Conservation (phyloP, 1,284 basidiomycete species). For the Cutaneotrichosporon sp. region DNA sequence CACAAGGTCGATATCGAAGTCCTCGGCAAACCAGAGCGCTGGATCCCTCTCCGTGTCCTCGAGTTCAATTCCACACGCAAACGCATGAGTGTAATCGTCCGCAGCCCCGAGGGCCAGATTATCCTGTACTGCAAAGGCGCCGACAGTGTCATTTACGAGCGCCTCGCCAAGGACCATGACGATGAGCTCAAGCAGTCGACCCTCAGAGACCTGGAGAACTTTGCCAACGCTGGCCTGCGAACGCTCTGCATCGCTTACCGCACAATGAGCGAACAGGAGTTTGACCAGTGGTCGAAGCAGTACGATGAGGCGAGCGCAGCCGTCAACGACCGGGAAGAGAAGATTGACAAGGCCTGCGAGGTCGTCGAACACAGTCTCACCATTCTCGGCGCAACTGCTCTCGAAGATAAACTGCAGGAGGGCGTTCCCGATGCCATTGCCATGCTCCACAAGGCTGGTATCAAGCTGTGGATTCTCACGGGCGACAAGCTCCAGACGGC, state of each 20-base stretch:
- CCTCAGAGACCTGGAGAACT: conserved; percentile 79
- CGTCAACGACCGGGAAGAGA: conserved; percentile 75
- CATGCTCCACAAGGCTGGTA: conserved; percentile 82
- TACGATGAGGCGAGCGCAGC: conserved; percentile 77
- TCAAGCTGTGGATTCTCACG: conserved; percentile 77
- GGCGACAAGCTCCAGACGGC: conserved; percentile 97
- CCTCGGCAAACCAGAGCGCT: conserved; percentile 78
- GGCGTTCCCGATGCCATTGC: conserved; percentile 96
- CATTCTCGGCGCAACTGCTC: conserved; percentile 87
- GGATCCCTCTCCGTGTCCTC: conserved; percentile 71
- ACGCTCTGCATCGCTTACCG: conserved; percentile 87
- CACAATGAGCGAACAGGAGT: conserved; percentile 76
- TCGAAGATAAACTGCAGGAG: conserved; percentile 95
- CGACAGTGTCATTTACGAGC: conserved; percentile 87
- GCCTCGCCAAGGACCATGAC: conserved; percentile 71
- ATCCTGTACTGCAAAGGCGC: conserved; percentile 94
- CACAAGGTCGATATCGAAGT: conserved; percentile 82
- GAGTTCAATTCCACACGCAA: conserved; percentile 94
- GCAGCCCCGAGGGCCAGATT: conserved; percentile 73
- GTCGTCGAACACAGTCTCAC: conserved; percentile 72
- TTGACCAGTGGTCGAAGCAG: conserved; percentile 68
- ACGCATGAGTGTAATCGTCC: conserved; percentile 85
- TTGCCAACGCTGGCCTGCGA: conserved; percentile 86
- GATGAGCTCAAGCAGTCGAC: conserved; percentile 69
- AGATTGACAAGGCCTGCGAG: conserved; percentile 82